Base-by-base conservation (phyloP, 441 rosid species). In the Erodium texanum region DNA sequence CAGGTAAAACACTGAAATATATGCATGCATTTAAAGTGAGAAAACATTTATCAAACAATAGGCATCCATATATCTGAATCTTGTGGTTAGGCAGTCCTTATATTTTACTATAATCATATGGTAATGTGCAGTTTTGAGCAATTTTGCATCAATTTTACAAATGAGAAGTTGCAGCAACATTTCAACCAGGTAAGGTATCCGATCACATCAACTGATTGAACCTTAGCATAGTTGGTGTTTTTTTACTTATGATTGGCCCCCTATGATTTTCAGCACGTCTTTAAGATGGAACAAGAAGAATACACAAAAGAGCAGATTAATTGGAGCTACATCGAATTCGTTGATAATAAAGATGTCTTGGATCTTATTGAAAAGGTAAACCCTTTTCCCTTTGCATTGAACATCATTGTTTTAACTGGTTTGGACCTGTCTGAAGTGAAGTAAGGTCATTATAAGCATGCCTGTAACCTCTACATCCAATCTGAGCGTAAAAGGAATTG, bases 231-330 rank as follows among this genome's bases (percentile, higher is more conserved):
- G 24, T 62, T 43, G 18, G 34, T 48, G 11, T 3, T 61, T 15
- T 54, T 36, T 71, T 1, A 27, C 66, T 69, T 15, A 75, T 72
- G 64, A 71, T 58, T 66, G 74, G 66, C 4, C 72, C 34, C 32
- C 52, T 15, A 27, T 73, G 61, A 67, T 61, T 70, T 82, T 67
- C 96, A 91, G 97, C 99, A 94, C 14, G 97, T 94, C 71, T 94
- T 94, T 81, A 94, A 94, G 85, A 94, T 89, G 97, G 97, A 94
- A 78, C 99, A 94, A 76, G 97, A 94, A n/a, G n/a, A n/a, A n/a
- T n/a, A n/a, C n/a, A n/a, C n/a, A n/a, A n/a, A n/a, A n/a, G n/a
- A n/a, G n/a, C 81, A 85, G 78, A 94, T 94, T 34, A 73, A 91
- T 73, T 94, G 99, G 97, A 94, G 97, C 82, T 88, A 94, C 85